Evolutionary conservation across 2,329 filamentous ascomycete species (phyloP).

Genomic region (Fusarium sp.): DNA sequence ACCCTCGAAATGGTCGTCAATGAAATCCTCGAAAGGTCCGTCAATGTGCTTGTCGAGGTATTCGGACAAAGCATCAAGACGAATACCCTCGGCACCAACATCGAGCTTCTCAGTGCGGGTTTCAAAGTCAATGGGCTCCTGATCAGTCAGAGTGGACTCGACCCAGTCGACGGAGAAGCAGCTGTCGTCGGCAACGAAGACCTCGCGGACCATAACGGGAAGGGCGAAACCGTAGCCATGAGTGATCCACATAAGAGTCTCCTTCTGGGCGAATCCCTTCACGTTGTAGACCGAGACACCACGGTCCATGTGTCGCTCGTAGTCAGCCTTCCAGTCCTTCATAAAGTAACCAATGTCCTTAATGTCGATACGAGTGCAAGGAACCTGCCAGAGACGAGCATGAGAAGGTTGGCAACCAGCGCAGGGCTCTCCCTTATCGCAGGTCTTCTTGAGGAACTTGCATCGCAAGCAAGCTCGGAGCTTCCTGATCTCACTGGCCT

Average conservation of each 20-base stretch:
- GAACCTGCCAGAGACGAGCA: constrained; percentile 95
- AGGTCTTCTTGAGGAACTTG: constrained; percentile 99
- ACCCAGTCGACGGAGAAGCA: constrained; percentile 96
- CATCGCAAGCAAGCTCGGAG: constrained; percentile 92
- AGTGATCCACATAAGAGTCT: constrained; percentile 86
- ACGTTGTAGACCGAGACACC: constrained; percentile 95
- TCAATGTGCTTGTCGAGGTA: constrained; percentile 97
- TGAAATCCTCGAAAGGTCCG: constrained; percentile 89
- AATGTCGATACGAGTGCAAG: constrained; percentile 97
- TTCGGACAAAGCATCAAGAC: constrained; percentile 81
- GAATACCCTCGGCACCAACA: constrained; percentile 89
- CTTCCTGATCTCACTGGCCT: constrained; percentile 96
- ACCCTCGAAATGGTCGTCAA: constrained; percentile 95
- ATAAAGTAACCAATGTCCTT: constrained; percentile 99
- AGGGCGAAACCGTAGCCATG: constrained; percentile 95
- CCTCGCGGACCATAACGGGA: constrained; percentile 92
- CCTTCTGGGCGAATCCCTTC: constrained; percentile 80
- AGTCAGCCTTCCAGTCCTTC: constrained; percentile 99
- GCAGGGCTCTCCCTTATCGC: constrained; percentile 96
- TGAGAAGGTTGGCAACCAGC: constrained; percentile 95
- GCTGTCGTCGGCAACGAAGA: constrained; percentile 90
- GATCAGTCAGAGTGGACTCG: constrained; percentile 75
- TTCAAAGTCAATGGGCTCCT: constrained; percentile 83
- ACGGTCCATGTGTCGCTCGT: constrained; percentile 86
- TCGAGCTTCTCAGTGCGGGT: constrained; percentile 89